phyloP scores from a whole-genome alignment of 345 rosid species.

The Lepidium aucheri region DNA sequence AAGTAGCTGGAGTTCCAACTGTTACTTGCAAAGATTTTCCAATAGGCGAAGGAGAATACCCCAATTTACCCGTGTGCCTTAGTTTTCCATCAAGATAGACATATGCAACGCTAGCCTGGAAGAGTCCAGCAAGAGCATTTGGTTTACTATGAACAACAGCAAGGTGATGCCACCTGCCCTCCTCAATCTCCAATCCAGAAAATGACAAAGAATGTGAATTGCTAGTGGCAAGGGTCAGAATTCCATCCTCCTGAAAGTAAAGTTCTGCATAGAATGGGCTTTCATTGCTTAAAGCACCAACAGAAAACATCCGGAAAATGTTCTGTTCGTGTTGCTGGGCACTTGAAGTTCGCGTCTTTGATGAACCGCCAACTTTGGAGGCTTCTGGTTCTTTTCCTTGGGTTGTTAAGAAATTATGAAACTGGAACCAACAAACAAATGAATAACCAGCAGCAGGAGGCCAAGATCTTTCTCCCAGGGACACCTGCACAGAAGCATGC shows the following conservation, averaged over 20 bases:
- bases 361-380: slow-evolving; percentile 48
- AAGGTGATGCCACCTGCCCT: slow-evolving; percentile 99
- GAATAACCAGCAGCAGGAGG: slow-evolving; percentile 99
- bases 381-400: slow-evolving; percentile 59
- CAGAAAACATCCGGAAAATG: slow-evolving; percentile 81
- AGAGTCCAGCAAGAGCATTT: slow-evolving; percentile 98
- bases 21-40: slow-evolving; percentile 93
- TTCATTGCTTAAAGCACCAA: slow-evolving; percentile 72
- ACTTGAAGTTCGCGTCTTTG: slow-evolving; percentile 40
- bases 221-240: slow-evolving; percentile 93
- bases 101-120: slow-evolving; percentile 96
- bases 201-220: slow-evolving; percentile 79
- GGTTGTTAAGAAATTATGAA: slow-evolving; percentile 55
- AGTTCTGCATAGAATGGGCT: slow-evolving; percentile 82
- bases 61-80: slow-evolving; percentile 92
- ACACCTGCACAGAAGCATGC: slow-evolving; percentile 93
- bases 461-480: slow-evolving; percentile 99
- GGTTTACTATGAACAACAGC: slow-evolving; percentile 99
- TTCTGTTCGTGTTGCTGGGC: slow-evolving; percentile 53
- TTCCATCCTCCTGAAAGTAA: slow-evolving; percentile 90
- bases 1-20: slow-evolving; percentile 79
- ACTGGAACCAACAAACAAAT: slow-evolving; percentile 98
- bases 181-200: slow-evolving; percentile 91
- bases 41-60: slow-evolving; percentile 94
- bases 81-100: slow-evolving; percentile 97